phyloP scores from a whole-genome alignment of 176 grass and related monocot species.

The Puya raimondii region DNA sequence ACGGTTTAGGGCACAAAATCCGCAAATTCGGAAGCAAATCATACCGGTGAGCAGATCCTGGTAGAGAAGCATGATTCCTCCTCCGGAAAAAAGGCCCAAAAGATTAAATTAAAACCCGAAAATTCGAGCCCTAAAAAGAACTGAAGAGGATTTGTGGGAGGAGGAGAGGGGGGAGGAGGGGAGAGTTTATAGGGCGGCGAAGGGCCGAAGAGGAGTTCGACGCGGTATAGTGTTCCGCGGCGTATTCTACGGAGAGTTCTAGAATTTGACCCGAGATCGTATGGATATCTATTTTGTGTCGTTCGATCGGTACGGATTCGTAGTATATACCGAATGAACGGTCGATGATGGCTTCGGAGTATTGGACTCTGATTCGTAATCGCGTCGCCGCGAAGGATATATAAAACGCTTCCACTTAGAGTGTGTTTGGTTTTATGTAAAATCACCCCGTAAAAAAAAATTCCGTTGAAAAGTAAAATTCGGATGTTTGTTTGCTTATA shows the following conservation, averaged over 20 bases:
- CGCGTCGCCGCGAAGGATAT: too few relatives aligned
- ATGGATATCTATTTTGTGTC: not conserved
- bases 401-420: too few relatives aligned
- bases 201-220: not conserved
- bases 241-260: not conserved
- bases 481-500: too few relatives aligned
- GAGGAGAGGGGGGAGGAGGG: not conserved
- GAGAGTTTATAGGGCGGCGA: not conserved
- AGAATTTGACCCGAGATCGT: not conserved
- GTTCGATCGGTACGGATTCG: not conserved
- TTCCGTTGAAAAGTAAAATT: too few relatives aligned
- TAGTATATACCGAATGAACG: not conserved
- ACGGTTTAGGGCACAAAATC: not conserved
- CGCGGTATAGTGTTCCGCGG: not conserved
- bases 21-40: not conserved
- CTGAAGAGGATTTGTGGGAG: not conserved
- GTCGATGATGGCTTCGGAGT: not conserved
- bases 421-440: too few relatives aligned
- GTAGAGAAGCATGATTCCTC: conserved; percentile 55
- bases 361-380: too few relatives aligned
- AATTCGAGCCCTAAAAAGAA: not conserved
- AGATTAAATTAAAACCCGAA: conserved; percentile 32
- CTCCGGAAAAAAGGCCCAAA: not conserved
- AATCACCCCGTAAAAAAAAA: too few relatives aligned
- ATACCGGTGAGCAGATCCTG: conserved; percentile 56